Conservation (phyloP, 2,329 filamentous ascomycete genomes). For the Decorospora gaudefroyi region DNA sequence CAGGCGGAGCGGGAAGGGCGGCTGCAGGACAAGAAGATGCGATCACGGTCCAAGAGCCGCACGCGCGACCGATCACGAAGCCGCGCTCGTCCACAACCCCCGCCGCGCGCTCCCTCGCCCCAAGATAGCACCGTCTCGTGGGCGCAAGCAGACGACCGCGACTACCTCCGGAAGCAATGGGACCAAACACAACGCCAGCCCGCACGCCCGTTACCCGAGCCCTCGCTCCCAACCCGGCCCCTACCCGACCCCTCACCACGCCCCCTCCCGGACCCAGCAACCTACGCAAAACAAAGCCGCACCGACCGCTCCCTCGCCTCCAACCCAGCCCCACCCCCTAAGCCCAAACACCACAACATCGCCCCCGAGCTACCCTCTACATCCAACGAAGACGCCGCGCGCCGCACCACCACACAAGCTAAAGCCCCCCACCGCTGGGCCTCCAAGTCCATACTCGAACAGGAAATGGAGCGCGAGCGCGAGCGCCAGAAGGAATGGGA, state of each 20-base stretch:
- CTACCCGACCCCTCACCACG: constrained; percentile 49
- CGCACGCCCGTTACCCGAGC: constrained; percentile 42
- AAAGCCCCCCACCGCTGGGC: constrained; percentile 67
- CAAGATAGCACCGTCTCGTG: constrained; percentile 63
- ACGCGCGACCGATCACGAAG: constrained; percentile 44
- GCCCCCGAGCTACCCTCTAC: constrained; percentile 61
- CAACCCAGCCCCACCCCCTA: constrained; percentile 56
- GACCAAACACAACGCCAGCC: constrained; percentile 47
- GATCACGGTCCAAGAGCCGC: constrained; percentile 46
- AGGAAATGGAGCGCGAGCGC: constrained; percentile 79
- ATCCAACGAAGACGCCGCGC: constrained; percentile 67
- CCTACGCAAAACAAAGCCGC: constrained; percentile 48
- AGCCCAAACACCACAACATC: constrained; percentile 46
- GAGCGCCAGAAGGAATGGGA: constrained; percentile 81
- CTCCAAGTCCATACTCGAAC: constrained; percentile 72
- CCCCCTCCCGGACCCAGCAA: constrained; percentile 42
- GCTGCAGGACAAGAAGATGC: constrained; percentile 46
- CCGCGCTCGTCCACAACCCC: constrained; percentile 40
- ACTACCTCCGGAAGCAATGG: constrained; percentile 65
- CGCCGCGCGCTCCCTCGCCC: constrained; percentile 48
- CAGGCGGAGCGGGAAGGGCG: constrained; percentile 63
- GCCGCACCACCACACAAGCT: constrained; percentile 61
- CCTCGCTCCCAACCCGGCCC: constrained; percentile 54
- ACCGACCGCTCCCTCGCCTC: constrained; percentile 63
- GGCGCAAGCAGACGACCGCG: constrained; percentile 67